These are phyloP conservation scores for Aspergillus steynii DNA, from an alignment of 495 filamentous ascomycete genomes.

Conservation along the genomic window DNA sequence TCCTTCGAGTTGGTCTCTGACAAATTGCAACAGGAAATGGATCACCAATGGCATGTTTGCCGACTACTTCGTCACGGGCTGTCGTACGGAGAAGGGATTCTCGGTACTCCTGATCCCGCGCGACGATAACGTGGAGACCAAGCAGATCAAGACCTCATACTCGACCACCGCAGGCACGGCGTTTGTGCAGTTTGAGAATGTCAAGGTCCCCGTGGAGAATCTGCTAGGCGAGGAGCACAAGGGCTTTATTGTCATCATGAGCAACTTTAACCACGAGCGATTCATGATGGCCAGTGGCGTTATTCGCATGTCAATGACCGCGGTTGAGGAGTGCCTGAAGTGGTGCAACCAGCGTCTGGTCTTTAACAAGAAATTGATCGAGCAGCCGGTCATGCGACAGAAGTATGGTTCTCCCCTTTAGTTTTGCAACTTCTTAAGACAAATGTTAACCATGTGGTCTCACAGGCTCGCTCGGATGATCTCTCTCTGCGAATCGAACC, in stretches of 20 bases:
- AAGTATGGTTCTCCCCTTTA: constrained; percentile 50
- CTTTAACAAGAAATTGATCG: constrained; percentile 76
- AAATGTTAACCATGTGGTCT: constrained; percentile 6
- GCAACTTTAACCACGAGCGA: constrained; percentile 83
- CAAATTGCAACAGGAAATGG: constrained; percentile 62
- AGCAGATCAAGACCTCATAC: constrained; percentile 83
- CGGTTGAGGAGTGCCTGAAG: constrained; percentile 85
- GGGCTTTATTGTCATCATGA: constrained; percentile 85
- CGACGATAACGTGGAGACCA: constrained; percentile 68
- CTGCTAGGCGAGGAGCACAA: constrained; percentile 83
- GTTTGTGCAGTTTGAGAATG: constrained; percentile 82
- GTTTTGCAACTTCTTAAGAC: background rate
- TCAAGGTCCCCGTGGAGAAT: constrained; percentile 79
- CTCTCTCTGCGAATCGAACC: constrained; percentile 73
- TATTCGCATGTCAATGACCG: constrained; percentile 62
- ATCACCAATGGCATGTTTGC: constrained; percentile 86
- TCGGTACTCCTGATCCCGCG: constrained; percentile 75
- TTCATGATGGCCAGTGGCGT: constrained; percentile 70
- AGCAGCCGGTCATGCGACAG: constrained; percentile 83
- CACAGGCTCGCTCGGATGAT: constrained; percentile 80
- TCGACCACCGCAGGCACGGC: constrained; percentile 77
- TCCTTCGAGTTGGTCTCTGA: background rate
- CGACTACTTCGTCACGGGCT: constrained; percentile 83
- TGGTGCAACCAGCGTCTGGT: constrained; percentile 90
- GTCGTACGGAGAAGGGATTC: constrained; percentile 80